These are phyloP conservation scores for Oenanthe javanica DNA, from an alignment of 140 eudicot species.

Conservation along the genomic window DNA sequence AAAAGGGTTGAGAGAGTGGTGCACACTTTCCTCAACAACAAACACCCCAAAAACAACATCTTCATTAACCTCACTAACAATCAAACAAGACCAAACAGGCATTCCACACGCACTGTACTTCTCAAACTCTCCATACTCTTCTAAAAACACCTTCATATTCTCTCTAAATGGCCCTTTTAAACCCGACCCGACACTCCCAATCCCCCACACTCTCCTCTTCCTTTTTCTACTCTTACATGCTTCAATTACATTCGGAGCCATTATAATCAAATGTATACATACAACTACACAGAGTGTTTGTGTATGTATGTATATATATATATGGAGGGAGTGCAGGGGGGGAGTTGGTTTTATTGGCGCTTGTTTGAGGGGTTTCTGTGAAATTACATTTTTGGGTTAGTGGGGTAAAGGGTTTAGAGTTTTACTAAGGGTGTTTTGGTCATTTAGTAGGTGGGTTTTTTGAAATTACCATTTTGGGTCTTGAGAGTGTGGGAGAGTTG, in stretches of 20 bases:
- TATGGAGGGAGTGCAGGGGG: neutral
- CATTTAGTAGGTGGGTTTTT: neutral
- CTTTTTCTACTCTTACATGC: slow-evolving; percentile 32
- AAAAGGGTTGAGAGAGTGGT: slow-evolving; percentile 26
- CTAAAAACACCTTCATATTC: slow-evolving; percentile 41
- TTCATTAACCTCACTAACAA: slow-evolving; percentile 29
- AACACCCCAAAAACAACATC: slow-evolving; percentile 45
- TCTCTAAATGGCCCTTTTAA: slow-evolving; percentile 48
- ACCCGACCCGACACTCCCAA: slow-evolving; percentile 20
- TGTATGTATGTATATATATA: neutral
- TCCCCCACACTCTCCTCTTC: slow-evolving; percentile 32
- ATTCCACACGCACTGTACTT: slow-evolving; percentile 16
- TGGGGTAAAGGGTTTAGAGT: no score
- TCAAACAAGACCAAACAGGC: slow-evolving; percentile 38
- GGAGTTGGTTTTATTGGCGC: neutral
- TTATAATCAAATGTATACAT: neutral
- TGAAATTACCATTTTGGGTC: no score
- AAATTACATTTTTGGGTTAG: neutral
- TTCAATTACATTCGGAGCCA: slow-evolving; percentile 18
- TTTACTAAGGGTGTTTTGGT: neutral
- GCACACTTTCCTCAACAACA: slow-evolving; percentile 39
- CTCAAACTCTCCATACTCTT: slow-evolving; percentile 32
- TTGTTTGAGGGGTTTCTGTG: neutral
- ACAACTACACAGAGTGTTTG: neutral
- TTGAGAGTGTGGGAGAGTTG: no score